Evolutionary conservation across 352 stramenopile species (phyloP).

Genomic region (Phytopythium chamaehyphon): DNA sequence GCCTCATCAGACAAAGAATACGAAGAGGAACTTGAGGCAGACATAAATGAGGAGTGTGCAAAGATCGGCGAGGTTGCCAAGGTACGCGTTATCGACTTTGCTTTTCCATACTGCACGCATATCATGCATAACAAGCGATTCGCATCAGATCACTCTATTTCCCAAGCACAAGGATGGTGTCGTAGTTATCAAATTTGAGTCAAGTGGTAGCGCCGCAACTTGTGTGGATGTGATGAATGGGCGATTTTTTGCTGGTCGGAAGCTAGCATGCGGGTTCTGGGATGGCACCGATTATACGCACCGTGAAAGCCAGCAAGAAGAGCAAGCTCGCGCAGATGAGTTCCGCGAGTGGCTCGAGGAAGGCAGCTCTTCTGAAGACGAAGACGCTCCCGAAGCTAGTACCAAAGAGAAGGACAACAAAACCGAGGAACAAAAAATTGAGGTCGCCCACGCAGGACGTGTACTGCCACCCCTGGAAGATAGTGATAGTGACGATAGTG

Average conservation of each 20-base stretch:
- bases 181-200: conserved; percentile 93
- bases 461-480: conserved; percentile 22
- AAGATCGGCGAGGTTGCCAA: conserved; percentile 84
- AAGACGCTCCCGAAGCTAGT: too few relatives aligned
- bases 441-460: conserved; percentile 17
- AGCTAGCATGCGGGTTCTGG: conserved; percentile 92
- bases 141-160: conserved; percentile 95
- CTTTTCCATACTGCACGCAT: background rate
- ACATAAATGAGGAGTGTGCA: conserved; percentile 80
- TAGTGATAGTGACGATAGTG: conserved; percentile 19
- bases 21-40: conserved; percentile 65
- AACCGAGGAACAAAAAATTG: conserved; percentile 13
- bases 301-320: conserved; percentile 64
- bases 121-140: conserved; percentile 5
- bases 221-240: conserved; percentile 89
- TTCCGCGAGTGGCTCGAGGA: conserved; percentile 95
- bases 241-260: conserved; percentile 83
- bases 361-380: conserved; percentile 45
- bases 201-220: conserved; percentile 76
- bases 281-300: conserved; percentile 95
- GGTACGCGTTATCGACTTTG: conserved; percentile 15
- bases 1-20: conserved; percentile 58
- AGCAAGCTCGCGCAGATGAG: conserved; percentile 86
- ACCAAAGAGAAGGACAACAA: conserved; percentile 21
- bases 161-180: conserved; percentile 89